A percentile compares a stretch with the other conserved stretches of the same genome.
phyloP scores from a whole-genome alignment of 768 basidiomycete genomes.

The Mycena rebaudengoi region DNA sequence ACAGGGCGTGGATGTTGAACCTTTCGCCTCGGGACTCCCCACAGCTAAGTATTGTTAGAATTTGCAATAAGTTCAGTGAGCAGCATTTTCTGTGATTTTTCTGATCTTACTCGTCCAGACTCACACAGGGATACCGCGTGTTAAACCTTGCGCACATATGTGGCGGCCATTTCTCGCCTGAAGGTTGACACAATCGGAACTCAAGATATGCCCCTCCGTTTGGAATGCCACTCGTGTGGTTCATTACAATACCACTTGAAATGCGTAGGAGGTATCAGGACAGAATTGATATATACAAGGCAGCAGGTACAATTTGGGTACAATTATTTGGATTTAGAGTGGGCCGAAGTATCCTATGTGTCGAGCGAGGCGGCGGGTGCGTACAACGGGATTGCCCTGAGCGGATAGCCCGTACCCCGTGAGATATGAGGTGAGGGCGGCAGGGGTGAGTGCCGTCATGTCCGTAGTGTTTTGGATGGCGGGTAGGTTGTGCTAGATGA shows the following conservation, averaged over 20 bases:
- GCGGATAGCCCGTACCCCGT: constrained; percentile 1
- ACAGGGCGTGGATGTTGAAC: too few relatives aligned
- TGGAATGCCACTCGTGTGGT: not conserved
- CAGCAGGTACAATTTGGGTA: too few relatives aligned
- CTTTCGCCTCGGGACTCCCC: too few relatives aligned
- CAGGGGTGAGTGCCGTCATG: not conserved
- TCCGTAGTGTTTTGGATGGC: constrained; percentile 5
- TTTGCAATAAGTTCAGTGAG: not conserved
- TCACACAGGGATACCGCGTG: not conserved
- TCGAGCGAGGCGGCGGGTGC: not conserved
- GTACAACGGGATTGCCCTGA: not conserved
- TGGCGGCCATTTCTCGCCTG: not conserved
- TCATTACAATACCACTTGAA: not conserved
- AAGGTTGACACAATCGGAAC: not conserved
- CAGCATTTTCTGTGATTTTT: not conserved
- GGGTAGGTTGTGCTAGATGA: constrained; percentile 8
- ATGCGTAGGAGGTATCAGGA: not conserved
- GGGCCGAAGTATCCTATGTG: constrained; percentile 1
- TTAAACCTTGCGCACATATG: not conserved
- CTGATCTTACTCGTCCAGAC: not conserved
- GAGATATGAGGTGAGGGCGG: not conserved
- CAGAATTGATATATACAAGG: too few relatives aligned
- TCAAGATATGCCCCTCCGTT: not conserved
- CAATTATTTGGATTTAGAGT: not conserved
- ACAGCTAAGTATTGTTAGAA: too few relatives aligned